phyloP scores from a whole-genome alignment of 2,329 filamentous ascomycete genomes.

The Neofusicoccum ribis region DNA sequence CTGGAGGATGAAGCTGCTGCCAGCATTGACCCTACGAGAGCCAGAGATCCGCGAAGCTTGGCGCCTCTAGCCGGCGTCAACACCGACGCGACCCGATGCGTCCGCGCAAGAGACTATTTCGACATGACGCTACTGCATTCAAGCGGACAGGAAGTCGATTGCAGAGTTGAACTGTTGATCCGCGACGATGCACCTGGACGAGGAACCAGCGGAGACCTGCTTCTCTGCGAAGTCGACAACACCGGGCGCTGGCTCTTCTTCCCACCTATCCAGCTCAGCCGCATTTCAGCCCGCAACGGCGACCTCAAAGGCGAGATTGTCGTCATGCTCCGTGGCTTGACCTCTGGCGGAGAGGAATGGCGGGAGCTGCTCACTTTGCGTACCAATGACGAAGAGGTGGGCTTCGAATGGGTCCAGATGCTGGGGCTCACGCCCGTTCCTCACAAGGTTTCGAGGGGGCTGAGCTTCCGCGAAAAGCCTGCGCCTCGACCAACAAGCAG shows the following conservation, averaged over 20 bases:
- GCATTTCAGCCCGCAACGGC: constrained; percentile 78
- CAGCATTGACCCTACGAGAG: constrained; percentile 76
- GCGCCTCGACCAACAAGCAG: constrained; percentile 44
- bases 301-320: constrained; percentile 72
- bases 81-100: constrained; percentile 77
- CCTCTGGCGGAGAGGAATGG: constrained; percentile 67
- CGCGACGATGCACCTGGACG: constrained; percentile 74
- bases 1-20: constrained; percentile 84
- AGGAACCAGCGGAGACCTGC: constrained; percentile 74
- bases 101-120: constrained; percentile 88
- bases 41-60: constrained; percentile 76
- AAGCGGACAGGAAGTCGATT: constrained; percentile 84
- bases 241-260: constrained; percentile 82
- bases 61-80: constrained; percentile 67
- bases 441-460: constrained; percentile 53
- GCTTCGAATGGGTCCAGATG: constrained; percentile 84
- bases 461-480: constrained; percentile 51
- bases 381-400: constrained; percentile 74
- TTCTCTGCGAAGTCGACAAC: constrained; percentile 86
- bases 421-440: constrained; percentile 67
- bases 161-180: constrained; percentile 82
- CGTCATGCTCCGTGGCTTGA: constrained; percentile 79
- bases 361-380: constrained; percentile 78
- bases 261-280: constrained; percentile 73
- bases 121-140: constrained; percentile 83